Evolutionary conservation across 192 early-diverging fungal genomes (phyloP).

Genomic region (Podila minutissima): DNA sequence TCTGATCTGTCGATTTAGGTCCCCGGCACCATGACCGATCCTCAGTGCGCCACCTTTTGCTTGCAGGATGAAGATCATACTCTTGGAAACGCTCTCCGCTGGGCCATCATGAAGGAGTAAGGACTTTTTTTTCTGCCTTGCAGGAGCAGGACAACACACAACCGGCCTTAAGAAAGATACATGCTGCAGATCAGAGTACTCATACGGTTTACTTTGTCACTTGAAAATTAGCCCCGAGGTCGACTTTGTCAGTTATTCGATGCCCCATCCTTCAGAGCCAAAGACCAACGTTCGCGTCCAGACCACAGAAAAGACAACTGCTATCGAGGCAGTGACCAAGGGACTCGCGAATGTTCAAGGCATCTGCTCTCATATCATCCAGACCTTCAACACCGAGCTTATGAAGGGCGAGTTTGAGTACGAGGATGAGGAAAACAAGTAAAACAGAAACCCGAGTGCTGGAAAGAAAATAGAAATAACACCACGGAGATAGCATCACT

Average conservation of each 20-base stretch:
- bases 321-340: slow-evolving; percentile 85
- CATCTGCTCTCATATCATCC: slow-evolving; percentile 74
- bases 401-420: slow-evolving; percentile 67
- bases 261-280: slow-evolving; percentile 96
- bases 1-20: slow-evolving; percentile 36
- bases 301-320: slow-evolving; percentile 83
- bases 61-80: slow-evolving; percentile 98
- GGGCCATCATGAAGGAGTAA: slow-evolving; percentile 95
- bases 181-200: background rate
- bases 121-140: background rate
- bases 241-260: slow-evolving; percentile 94
- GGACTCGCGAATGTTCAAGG: slow-evolving; percentile 86
- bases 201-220: background rate
- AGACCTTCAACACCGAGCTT: slow-evolving; percentile 69
- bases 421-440: slow-evolving; percentile 45
- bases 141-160: no score
- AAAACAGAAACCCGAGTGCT: background rate
- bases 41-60: slow-evolving; percentile 84
- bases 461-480: background rate
- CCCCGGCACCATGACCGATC: slow-evolving; percentile 71
- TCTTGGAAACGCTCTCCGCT: slow-evolving; percentile 92
- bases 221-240: slow-evolving; percentile 74
- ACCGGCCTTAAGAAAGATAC: no score
- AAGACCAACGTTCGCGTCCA: slow-evolving; percentile 95
- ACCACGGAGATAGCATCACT: background rate